Evolutionary conservation across 2,329 filamentous ascomycete species (phyloP).

Genomic region (Ophiocordyceps unilateralis): DNA sequence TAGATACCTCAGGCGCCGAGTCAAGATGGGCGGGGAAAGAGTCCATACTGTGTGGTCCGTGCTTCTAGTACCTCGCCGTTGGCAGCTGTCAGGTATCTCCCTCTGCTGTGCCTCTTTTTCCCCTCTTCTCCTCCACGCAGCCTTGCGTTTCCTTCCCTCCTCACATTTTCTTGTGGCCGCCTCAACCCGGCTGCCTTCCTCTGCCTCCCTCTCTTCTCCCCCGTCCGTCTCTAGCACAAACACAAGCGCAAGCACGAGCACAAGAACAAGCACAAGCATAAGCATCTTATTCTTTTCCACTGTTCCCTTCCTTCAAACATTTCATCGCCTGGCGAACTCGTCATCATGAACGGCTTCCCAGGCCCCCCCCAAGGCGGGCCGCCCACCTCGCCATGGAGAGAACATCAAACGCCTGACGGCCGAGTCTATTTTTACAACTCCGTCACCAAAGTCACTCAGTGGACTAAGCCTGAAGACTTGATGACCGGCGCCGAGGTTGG

Average conservation of each 20-base stretch:
- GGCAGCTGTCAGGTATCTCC: not conserved
- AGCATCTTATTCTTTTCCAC: not conserved
- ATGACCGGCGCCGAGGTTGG: constrained; percentile 68
- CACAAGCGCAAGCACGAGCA: not conserved
- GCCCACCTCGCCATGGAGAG: constrained; percentile 74
- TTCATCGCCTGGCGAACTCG: constrained; percentile 1
- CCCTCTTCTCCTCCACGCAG: not conserved
- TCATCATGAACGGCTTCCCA: constrained; percentile 20
- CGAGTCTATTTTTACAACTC: constrained; percentile 84
- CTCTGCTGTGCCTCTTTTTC: not conserved
- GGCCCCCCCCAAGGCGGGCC: constrained; percentile 15
- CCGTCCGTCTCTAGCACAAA: not conserved
- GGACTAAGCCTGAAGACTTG: constrained; percentile 82
- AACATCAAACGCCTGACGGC: constrained; percentile 66
- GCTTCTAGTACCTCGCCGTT: not conserved
- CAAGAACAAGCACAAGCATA: not conserved
- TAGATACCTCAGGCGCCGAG: not conserved
- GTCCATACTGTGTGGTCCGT: not conserved
- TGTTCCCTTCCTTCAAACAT: not conserved
- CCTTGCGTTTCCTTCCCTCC: not conserved
- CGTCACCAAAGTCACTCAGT: constrained; percentile 74
- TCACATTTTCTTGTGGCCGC: not conserved
- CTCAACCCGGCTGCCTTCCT: not conserved
- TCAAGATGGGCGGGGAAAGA: not conserved
- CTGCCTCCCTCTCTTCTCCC: not conserved